Base-by-base conservation (phyloP, 1,284 basidiomycete genomes). In the Ceratobasidium sp. region DNA sequence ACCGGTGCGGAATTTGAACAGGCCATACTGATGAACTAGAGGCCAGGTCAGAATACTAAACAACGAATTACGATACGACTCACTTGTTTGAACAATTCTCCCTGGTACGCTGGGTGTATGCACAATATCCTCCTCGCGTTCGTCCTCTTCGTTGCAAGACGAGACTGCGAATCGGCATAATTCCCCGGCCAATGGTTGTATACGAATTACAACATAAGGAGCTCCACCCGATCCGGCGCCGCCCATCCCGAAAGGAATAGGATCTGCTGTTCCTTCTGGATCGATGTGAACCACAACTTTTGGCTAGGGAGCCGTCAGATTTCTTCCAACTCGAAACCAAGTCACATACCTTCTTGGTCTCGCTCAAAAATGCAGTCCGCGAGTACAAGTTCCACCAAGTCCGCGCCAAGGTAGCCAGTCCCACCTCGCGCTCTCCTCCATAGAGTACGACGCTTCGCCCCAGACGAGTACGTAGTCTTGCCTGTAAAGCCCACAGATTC, bases 361-460 rank as follows among this genome's bases (percentile, higher is more conserved):
- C 90, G 73, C 85, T 84, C 12, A 90, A 77, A 79, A 92, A 96
- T 2, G 86, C 85, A 7, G 84, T 88, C 52, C 91, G 82, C 70
- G 91, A 87, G 78, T 94, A 95, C 1, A 96, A 83, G 74, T 94
- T 93, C 80, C 88, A 95, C 77, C 89, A 94, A 10, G 91, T 88
- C 71, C 86, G 85, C n/a, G 91, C 92, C 69, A 84, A 74, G 22
- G 87, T 91, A 54, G 81, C 78, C 72, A 82, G 85, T 47, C 87
- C 87, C 2, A 93, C 86, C 75, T 91, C 88, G 70, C 83, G 80
- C 73, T 94, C 93, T 17, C 90, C 85, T n/a, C 83, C 84, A 73
- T 81, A 84, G 27, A 87, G 81, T 47, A 85, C 86, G 7, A 92
- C 86, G 15, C 90, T 90, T 75, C 87, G 85, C 10, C 85, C 88